Evolutionary conservation across 2,329 filamentous ascomycete genomes (phyloP), one percentile per base, ranked within the genome.

Genomic region (Calonectria ilicicola): DNA sequence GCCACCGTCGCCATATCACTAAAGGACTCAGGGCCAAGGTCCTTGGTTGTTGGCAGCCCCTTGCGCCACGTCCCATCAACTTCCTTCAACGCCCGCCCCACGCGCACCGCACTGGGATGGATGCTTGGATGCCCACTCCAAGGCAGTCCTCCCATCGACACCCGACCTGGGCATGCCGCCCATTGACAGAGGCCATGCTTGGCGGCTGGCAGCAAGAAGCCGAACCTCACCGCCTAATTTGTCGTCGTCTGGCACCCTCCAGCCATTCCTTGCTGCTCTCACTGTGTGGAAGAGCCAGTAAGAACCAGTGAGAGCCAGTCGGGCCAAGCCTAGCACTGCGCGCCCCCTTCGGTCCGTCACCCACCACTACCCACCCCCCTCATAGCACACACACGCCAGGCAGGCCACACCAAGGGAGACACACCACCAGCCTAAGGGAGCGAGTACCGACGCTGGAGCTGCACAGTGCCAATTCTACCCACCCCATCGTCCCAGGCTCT

Each of bases 151-250:
- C 7, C 58, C 66, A 63, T 63, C 42, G 51, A 51, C 15, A 27
- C 38, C 38, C 58, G 38, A 32, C 26, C 46, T 38, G 64, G 64
- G 14, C 44, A 23, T 53, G 65, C 49, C 23, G 65, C 26, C 29
- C 42, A 64, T 70, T n/a, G 23, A 58, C 32, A 64, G 64, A 58
- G 53, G 17, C n/a, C 69, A 38, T 67, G 51, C 66, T 74, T 77
- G 74, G 74, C 74, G 71, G 74, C 72, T 68, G 74, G 68, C 75
- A 78, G 21, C 74, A 79, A 74, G 76, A 74, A 72, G 72, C 72
- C 69, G 67, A 72, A 67, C 64, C 78, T 80, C 79, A 80, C 79
- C 79, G 79, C 79, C 75, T 79, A 75, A 78, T 77, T 70, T 68
- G 38, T 51, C 42, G 69, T 35, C 49, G 5, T 32, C 58, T 49